Conservation (phyloP, 306 rosid species). For the Oemleria cerasiformis region DNA sequence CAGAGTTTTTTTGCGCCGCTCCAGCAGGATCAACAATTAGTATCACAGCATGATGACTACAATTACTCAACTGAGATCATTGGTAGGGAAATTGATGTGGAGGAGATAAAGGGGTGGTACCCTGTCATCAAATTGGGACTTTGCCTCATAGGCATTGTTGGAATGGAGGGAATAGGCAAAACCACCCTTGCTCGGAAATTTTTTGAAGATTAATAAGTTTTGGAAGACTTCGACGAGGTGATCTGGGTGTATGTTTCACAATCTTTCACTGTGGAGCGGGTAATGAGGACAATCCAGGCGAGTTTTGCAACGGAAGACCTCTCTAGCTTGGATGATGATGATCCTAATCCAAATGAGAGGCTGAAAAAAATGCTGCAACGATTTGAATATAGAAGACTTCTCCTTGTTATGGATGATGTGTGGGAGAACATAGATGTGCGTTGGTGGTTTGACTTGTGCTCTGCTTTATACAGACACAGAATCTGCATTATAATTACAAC, state of each 20-base stretch:
- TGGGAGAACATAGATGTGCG: not conserved
- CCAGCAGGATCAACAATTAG: no score
- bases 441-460: slow-evolving; percentile 13
- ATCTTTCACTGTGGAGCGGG: not conserved
- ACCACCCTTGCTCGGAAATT: slow-evolving; percentile 18
- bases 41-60: no score
- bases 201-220: not conserved
- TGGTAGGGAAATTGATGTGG: not conserved
- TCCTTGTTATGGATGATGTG: slow-evolving; percentile 27
- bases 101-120: slow-evolving; percentile 6
- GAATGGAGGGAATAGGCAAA: slow-evolving; percentile 30
- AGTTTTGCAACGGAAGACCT: not conserved
- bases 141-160: slow-evolving; percentile 8
- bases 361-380: not conserved
- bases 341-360: no score
- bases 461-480: not conserved
- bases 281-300: not conserved
- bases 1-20: no score
- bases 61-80: not conserved
- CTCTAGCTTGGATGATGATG: not conserved
- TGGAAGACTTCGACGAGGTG: not conserved
- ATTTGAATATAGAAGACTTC: not conserved
- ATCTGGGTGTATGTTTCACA: slow-evolving; percentile 21
- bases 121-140: not conserved
- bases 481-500: slow-evolving; percentile 17